These are phyloP conservation scores for Verticillium klebahnii DNA, from an alignment of 2,329 filamentous ascomycete genomes.

Conservation along the genomic window DNA sequence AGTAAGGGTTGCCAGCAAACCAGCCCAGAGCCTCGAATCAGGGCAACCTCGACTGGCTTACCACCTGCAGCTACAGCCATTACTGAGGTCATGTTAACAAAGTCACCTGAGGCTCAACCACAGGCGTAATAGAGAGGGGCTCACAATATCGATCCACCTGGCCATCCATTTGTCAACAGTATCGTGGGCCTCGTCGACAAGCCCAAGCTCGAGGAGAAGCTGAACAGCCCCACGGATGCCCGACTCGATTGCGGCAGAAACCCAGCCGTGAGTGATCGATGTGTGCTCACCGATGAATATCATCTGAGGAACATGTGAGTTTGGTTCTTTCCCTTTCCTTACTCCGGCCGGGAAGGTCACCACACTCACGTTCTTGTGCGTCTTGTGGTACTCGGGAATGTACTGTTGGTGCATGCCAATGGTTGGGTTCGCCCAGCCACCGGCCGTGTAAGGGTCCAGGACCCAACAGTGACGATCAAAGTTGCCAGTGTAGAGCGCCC, in stretches of 20 bases:
- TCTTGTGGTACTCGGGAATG: conserved; percentile 68
- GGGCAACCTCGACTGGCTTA: too few relatives aligned
- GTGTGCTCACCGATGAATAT: conserved; percentile 68
- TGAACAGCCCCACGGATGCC: conserved; percentile 62
- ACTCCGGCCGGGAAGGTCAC: too few relatives aligned
- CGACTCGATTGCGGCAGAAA: conserved; percentile 62
- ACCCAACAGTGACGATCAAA: conserved; percentile 64
- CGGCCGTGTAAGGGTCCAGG: conserved; percentile 55
- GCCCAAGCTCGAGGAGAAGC: conserved; percentile 57
- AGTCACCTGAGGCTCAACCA: too few relatives aligned
- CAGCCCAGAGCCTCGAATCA: too few relatives aligned
- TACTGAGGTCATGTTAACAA: too few relatives aligned
- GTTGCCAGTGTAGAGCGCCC: conserved; percentile 59
- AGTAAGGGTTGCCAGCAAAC: too few relatives aligned
- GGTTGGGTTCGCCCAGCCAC: conserved; percentile 56
- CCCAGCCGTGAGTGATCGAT: conserved; percentile 68
- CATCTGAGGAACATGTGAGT: conserved; percentile 31
- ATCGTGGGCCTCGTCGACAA: conserved; percentile 66
- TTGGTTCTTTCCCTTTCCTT: not conserved
- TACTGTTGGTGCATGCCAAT: conserved; percentile 66
- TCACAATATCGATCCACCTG: conserved; percentile 52
- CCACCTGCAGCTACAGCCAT: too few relatives aligned
- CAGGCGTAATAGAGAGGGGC: conserved; percentile 1
- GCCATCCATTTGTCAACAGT: conserved; percentile 65
- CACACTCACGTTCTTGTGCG: conserved; percentile 49